Base-by-base conservation (phyloP, 768 basidiomycete species). In the Phlegmacium glaucopus region DNA sequence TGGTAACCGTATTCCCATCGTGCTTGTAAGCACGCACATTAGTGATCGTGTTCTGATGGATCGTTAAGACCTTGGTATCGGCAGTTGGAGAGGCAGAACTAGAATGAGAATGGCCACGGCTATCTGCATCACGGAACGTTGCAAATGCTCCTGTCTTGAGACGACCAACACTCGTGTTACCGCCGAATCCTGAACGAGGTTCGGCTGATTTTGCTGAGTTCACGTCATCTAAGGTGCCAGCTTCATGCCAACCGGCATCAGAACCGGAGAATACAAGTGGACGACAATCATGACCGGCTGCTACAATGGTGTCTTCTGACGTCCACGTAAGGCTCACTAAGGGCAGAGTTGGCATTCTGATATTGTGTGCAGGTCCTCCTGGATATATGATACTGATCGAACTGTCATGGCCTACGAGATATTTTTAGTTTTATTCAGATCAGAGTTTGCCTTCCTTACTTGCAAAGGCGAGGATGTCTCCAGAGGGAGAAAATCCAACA, bases 1-100 rank as follows among this genome's bases (percentile, higher is more conserved):
- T 80, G 39, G 68, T 72, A 4, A 97, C 85, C 2, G 70, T 68
- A 0, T 81, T 84, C 10, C 72, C 75, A 3, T 59, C 54, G 1
- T 69, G 72, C 51, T 85, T 85, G 59, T 89, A 96, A 22, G 89
- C 72, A 47, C 93, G 72, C 34, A 98, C 76, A 55, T 77, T 85
- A n/a, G 93, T 97, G 68, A 99, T 96, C 30, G 94, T 96, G 72
- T 99, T 99, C 77, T 98, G 96, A 63, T 98, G 96, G 42, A 96
- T 78, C 11, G 96, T 98, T 59, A 79, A 70, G 43, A 95, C 69
- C 62, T 94, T 90, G 3, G 88, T 90, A 59, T 87, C 83, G 4
- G 66, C 62, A 16, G 54, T 55, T n/a, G 57, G 42, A 8, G 62
- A 53, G 7, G 55, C 61, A 16, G 59, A 48, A 8, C 67, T 66